Percentiles rank a stretch among this genome's conserved stretches.
Evolutionary conservation across 495 filamentous ascomycete species (phyloP).

Genomic region (Neurospora sp.): DNA sequence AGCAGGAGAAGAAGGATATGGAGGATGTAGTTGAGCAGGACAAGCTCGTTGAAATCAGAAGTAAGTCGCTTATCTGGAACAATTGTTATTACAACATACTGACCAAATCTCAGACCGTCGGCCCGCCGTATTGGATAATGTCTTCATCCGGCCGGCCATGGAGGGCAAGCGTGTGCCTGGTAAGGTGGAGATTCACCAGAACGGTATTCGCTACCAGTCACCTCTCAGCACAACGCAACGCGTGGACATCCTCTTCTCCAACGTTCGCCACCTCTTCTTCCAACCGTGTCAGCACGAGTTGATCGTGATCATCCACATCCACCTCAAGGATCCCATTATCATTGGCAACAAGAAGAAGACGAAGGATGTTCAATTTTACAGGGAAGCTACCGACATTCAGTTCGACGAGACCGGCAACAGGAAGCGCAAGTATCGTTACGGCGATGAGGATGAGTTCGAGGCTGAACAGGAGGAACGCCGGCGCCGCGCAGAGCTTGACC

Average conservation of each 20-base stretch:
- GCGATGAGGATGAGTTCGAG: slow-evolving; percentile 98
- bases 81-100: slow-evolving; percentile 11
- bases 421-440: slow-evolving; percentile 95
- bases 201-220: slow-evolving; percentile 93
- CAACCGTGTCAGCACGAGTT: slow-evolving; percentile 92
- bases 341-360: slow-evolving; percentile 96
- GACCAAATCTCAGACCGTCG: slow-evolving; percentile 57
- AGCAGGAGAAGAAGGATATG: slow-evolving; percentile 98
- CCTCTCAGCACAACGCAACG: slow-evolving; percentile 69
- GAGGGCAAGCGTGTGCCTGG: slow-evolving; percentile 95
- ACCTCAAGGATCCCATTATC: slow-evolving; percentile 96
- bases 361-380: slow-evolving; percentile 96
- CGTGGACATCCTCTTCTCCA: slow-evolving; percentile 94
- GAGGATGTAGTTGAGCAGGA: slow-evolving; percentile 99
- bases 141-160: slow-evolving; percentile 87
- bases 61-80: slow-evolving; percentile 34
- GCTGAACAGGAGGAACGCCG: slow-evolving; percentile 95
- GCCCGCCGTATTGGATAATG: slow-evolving; percentile 74
- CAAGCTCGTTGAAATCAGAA: slow-evolving; percentile 84
- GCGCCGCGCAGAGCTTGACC: slow-evolving; percentile 80
- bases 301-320: slow-evolving; percentile 95
- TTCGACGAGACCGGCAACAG: slow-evolving; percentile 98
- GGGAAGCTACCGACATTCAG: slow-evolving; percentile 95
- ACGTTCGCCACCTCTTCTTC: slow-evolving; percentile 98
- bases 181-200: slow-evolving; percentile 94